Conservation (phyloP, 2,329 filamentous ascomycete genomes). For the Nannizzia gypsea region DNA sequence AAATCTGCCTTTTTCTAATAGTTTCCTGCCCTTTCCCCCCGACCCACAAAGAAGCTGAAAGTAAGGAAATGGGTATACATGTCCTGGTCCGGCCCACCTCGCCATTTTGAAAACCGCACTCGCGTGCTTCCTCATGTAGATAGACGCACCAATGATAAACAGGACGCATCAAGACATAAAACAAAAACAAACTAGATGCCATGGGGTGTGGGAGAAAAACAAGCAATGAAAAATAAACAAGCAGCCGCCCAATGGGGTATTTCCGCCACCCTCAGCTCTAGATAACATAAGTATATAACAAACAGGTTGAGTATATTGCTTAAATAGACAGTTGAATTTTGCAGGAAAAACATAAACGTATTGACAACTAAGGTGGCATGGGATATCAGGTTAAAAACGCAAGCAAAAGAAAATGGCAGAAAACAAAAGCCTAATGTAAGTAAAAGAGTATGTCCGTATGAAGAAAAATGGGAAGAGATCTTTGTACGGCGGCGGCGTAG, state of each 20-base stretch:
- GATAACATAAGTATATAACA: background rate
- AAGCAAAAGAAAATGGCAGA: background rate
- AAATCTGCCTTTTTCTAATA: background rate
- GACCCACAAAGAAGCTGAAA: constrained; percentile 1
- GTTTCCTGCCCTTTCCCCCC: background rate
- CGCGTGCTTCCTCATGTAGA: constrained; percentile 4
- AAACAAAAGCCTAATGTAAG: background rate
- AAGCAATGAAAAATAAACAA: background rate
- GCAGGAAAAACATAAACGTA: constrained; percentile 1
- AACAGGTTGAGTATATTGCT: background rate
- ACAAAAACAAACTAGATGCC: background rate
- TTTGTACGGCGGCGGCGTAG: background rate
- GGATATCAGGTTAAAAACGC: background rate
- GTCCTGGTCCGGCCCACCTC: background rate
- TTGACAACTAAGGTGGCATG: background rate
- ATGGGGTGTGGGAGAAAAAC: background rate
- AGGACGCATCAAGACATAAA: background rate
- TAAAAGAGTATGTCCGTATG: background rate
- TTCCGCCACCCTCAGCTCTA: background rate
- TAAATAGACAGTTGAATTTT: background rate
- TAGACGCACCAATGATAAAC: background rate
- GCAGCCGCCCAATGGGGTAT: constrained; percentile 1
- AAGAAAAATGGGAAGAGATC: background rate
- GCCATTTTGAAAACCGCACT: constrained; percentile 4
- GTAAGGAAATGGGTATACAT: background rate